Evolutionary conservation across 2,329 filamentous ascomycete genomes (phyloP).

Genomic region (Ceratocystis alfenasii): DNA sequence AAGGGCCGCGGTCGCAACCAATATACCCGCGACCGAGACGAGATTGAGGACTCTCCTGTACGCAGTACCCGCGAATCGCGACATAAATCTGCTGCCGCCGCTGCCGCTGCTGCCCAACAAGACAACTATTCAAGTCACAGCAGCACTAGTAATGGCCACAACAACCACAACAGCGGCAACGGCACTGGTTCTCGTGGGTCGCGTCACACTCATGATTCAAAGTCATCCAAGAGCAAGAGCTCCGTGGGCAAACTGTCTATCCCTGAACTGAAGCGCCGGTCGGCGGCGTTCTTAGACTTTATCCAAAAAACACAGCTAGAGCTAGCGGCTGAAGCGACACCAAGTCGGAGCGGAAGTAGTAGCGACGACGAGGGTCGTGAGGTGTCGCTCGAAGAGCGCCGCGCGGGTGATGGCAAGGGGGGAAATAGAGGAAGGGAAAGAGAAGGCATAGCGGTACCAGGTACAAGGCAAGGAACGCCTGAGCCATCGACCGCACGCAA

Average conservation of each 20-base stretch:
- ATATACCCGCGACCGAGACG: conserved; percentile 65
- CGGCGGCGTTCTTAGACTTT: conserved; percentile 75
- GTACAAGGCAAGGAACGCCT: conserved; percentile 2
- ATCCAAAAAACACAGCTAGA: conserved; percentile 83
- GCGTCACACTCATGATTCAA: background rate
- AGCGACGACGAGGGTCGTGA: conserved; percentile 32
- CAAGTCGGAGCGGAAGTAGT: conserved; percentile 26
- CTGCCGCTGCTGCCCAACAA: background rate
- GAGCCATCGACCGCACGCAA: conserved; percentile 26
- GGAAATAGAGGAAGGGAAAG: too few species aligned
- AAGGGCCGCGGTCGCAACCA: conserved; percentile 67
- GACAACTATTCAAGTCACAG: conserved; percentile 22
- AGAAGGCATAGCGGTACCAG: background rate
- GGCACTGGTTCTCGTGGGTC: conserved; percentile 26
- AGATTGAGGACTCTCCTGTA: conserved; percentile 45
- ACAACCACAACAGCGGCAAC: conserved; percentile 36
- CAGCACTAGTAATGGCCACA: conserved; percentile 26
- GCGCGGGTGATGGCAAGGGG: background rate
- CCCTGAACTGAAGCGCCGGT: conserved; percentile 77
- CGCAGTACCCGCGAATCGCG: conserved; percentile 40
- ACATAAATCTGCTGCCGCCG: conserved; percentile 10
- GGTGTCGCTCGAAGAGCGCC: conserved; percentile 24
- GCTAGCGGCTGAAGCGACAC: conserved; percentile 54
- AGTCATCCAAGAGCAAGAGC: conserved; percentile 36
- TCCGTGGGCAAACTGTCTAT: conserved; percentile 62